Percentiles rank a stretch among this genome's conserved stretches.
phyloP scores from a whole-genome alignment of 169 alveolate species.

The Plasmodium ovale region DNA sequence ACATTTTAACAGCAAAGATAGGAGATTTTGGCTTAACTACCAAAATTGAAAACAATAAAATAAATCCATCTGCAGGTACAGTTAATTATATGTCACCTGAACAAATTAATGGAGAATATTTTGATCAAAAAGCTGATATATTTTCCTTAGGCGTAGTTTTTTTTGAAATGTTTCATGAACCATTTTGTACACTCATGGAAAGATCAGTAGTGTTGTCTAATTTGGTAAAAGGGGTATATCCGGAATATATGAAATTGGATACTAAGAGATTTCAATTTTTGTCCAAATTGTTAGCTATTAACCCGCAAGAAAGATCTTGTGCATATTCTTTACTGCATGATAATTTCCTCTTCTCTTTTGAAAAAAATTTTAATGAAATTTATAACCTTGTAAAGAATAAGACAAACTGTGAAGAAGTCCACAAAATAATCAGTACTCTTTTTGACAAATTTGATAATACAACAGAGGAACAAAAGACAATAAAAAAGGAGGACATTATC shows the following conservation, averaged over 20 bases:
- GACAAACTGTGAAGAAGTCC: slow-evolving; percentile 84
- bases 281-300: slow-evolving; percentile 80
- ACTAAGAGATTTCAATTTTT: slow-evolving; percentile 78
- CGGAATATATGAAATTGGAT: slow-evolving; percentile 80
- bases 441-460: slow-evolving; percentile 76
- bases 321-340: slow-evolving; percentile 82
- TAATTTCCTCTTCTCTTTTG: slow-evolving; percentile 77
- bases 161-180: slow-evolving; percentile 89
- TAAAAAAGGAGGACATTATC: slow-evolving; percentile 46
- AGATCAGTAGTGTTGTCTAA: slow-evolving; percentile 83
- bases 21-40: slow-evolving; percentile 91
- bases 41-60: slow-evolving; percentile 75
- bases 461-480: slow-evolving; percentile 26
- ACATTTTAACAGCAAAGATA: slow-evolving; percentile 81
- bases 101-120: slow-evolving; percentile 84
- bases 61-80: slow-evolving; percentile 85
- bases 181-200: slow-evolving; percentile 88
- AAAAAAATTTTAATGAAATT: slow-evolving; percentile 78
- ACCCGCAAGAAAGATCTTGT: slow-evolving; percentile 83
- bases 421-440: slow-evolving; percentile 78
- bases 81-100: slow-evolving; percentile 90
- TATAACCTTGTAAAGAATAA: slow-evolving; percentile 81
- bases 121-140: slow-evolving; percentile 88
- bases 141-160: slow-evolving; percentile 89
- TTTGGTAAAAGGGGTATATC: slow-evolving; percentile 82